Conservation (phyloP, 2,329 filamentous ascomycete species). For the Pseudonectria buxi region DNA sequence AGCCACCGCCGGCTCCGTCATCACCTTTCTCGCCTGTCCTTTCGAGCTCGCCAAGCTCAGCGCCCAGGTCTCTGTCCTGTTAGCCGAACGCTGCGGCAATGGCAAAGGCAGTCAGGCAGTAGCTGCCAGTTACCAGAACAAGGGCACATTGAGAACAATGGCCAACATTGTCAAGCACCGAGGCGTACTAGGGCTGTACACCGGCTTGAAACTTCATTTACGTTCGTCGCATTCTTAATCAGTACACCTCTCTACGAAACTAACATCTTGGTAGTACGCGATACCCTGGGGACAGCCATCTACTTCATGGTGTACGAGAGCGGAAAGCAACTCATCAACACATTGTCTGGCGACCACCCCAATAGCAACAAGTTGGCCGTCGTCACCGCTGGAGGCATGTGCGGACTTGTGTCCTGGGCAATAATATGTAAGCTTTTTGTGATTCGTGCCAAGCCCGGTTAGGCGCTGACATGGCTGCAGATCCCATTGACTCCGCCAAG, state of each 20-base stretch:
- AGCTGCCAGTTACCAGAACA: slow-evolving; percentile 66
- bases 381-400: slow-evolving; percentile 70
- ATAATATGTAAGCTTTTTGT: slow-evolving; percentile 52
- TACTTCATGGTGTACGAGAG: slow-evolving; percentile 91
- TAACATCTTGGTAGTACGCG: slow-evolving; percentile 52
- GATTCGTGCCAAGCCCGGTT: not conserved
- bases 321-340: slow-evolving; percentile 73
- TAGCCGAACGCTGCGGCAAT: slow-evolving; percentile 43
- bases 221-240: slow-evolving; percentile 43
- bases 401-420: slow-evolving; percentile 79
- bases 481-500: slow-evolving; percentile 75
- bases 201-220: slow-evolving; percentile 71
- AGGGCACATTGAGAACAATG: slow-evolving; percentile 70
- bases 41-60: slow-evolving; percentile 88
- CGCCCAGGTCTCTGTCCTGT: slow-evolving; percentile 74
- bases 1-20: slow-evolving; percentile 70
- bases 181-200: slow-evolving; percentile 68
- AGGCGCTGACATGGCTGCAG: slow-evolving; percentile 24
- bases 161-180: slow-evolving; percentile 70
- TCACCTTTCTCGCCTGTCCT: slow-evolving; percentile 75
- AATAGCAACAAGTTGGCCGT: slow-evolving; percentile 77
- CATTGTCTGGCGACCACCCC: slow-evolving; percentile 61
- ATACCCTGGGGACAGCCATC: slow-evolving; percentile 75
- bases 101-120: slow-evolving; percentile 48
- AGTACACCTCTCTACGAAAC: not conserved